Evolutionary conservation across 352 stramenopile species (phyloP).

Genomic region (Phytophthora parvispora): DNA sequence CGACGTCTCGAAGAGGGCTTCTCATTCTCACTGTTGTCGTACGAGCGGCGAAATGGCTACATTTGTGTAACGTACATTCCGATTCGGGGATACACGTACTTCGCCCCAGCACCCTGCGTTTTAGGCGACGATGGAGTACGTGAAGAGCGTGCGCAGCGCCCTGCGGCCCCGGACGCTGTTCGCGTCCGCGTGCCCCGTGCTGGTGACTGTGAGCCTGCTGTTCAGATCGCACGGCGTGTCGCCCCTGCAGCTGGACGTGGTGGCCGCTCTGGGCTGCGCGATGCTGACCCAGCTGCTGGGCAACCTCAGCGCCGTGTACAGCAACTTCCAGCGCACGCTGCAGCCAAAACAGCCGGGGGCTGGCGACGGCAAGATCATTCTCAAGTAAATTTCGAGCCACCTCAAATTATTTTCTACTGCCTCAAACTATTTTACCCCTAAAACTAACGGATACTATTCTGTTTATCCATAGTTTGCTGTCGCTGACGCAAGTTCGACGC

Average conservation of each 20-base stretch:
- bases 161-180: slow-evolving; percentile 72
- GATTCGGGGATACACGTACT: neutral
- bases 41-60: slow-evolving; percentile 2
- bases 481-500: slow-evolving; percentile 73
- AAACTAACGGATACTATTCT: slow-evolving; percentile 5
- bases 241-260: slow-evolving; percentile 52
- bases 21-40: neutral
- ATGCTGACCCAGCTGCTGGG: slow-evolving; percentile 74
- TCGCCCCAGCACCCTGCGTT: too few species aligned
- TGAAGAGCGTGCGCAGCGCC: slow-evolving; percentile 35
- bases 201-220: slow-evolving; percentile 67
- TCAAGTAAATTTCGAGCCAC: slow-evolving; percentile 54
- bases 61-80: neutral
- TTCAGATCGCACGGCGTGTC: slow-evolving; percentile 45
- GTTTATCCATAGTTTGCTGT: slow-evolving; percentile 58
- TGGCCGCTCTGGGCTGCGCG: slow-evolving; percentile 47
- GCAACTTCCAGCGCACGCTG: slow-evolving; percentile 76
- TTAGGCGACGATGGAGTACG: slow-evolving; percentile 5
- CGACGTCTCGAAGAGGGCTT: too few species aligned
- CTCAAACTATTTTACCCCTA: neutral
- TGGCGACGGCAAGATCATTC: slow-evolving; percentile 53
- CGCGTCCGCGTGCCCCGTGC: slow-evolving; percentile 57
- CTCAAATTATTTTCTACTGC: neutral
- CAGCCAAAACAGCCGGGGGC: slow-evolving; percentile 47
- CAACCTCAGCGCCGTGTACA: slow-evolving; percentile 81